Evolutionary conservation across 2,329 filamentous ascomycete genomes (phyloP).

Genomic region (Fusarium nurragi): DNA sequence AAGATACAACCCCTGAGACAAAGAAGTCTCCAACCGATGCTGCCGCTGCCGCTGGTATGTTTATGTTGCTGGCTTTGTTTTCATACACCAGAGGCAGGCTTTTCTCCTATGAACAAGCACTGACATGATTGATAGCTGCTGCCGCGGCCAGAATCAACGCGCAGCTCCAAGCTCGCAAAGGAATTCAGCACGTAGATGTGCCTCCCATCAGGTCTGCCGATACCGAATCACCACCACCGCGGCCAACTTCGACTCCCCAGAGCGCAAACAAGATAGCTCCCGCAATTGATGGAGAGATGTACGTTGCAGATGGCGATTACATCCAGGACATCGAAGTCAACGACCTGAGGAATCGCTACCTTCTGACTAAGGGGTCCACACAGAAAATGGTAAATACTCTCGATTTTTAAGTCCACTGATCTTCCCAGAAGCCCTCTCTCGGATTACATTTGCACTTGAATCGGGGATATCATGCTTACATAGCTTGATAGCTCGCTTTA

Average conservation of each 20-base stretch:
- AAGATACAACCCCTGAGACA: constrained; percentile 54
- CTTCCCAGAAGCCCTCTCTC: constrained; percentile 48
- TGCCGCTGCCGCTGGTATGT: constrained; percentile 78
- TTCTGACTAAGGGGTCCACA: constrained; percentile 94
- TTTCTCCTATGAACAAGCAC: background rate
- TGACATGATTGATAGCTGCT: constrained; percentile 66
- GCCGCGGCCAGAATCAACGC: constrained; percentile 90
- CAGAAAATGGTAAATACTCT: constrained; percentile 99
- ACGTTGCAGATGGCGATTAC: constrained; percentile 95
- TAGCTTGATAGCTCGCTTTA: constrained; percentile 70
- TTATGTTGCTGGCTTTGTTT: constrained; percentile 1
- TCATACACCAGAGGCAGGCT: constrained; percentile 9
- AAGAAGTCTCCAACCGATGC: constrained; percentile 70
- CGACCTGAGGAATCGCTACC: constrained; percentile 94
- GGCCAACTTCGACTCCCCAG: constrained; percentile 47
- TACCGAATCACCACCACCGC: constrained; percentile 58
- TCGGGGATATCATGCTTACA: constrained; percentile 76
- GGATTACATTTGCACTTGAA: constrained; percentile 54
- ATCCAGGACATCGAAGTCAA: constrained; percentile 99
- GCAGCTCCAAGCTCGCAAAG: constrained; percentile 84
- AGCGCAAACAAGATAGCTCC: constrained; percentile 52
- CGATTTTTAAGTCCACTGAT: constrained; percentile 49
- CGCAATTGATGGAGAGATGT: constrained; percentile 85
- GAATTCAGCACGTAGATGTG: constrained; percentile 89
- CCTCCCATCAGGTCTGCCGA: constrained; percentile 75